These are phyloP conservation scores for Tuber magnatum DNA, from an alignment of 495 filamentous ascomycete species.

Conservation along the genomic window DNA sequence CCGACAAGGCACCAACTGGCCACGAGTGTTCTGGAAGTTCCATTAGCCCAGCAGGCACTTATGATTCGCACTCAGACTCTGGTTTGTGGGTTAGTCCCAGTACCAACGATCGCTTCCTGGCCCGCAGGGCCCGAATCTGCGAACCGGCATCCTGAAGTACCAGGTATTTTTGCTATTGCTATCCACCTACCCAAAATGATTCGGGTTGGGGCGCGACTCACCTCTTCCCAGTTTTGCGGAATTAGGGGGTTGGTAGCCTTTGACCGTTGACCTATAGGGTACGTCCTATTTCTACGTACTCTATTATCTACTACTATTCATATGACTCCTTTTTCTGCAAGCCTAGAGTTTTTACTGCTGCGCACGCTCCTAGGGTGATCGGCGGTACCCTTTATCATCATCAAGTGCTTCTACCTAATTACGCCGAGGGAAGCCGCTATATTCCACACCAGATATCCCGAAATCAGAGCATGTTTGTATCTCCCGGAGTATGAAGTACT, in stretches of 20 bases:
- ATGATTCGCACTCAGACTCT: conserved; percentile 1
- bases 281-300: conserved; percentile 11
- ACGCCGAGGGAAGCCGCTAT: conserved; percentile 28
- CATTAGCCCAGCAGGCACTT: not conserved
- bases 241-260: not conserved
- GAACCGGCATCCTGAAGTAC: not conserved
- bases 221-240: not conserved
- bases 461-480: conserved; percentile 15
- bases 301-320: conserved; percentile 4
- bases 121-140: not conserved
- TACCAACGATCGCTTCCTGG: not conserved
- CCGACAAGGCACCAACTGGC: conserved; percentile 1
- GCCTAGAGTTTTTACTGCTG: conserved; percentile 24
- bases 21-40: not conserved
- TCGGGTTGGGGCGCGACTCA: not conserved
- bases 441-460: conserved; percentile 18
- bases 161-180: not conserved
- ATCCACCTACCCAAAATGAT: not conserved
- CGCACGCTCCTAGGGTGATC: conserved; percentile 19
- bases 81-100: not conserved
- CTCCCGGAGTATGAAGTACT: conserved; percentile 10
- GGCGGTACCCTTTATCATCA: conserved; percentile 14
- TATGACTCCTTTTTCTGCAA: conserved; percentile 29
- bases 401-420: conserved; percentile 17
- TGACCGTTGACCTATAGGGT: conserved; percentile 18